A percentile compares a stretch with the other conserved stretches of the same genome.
phyloP scores from a whole-genome alignment of 768 basidiomycete species.

The Termitomyces sp. region DNA sequence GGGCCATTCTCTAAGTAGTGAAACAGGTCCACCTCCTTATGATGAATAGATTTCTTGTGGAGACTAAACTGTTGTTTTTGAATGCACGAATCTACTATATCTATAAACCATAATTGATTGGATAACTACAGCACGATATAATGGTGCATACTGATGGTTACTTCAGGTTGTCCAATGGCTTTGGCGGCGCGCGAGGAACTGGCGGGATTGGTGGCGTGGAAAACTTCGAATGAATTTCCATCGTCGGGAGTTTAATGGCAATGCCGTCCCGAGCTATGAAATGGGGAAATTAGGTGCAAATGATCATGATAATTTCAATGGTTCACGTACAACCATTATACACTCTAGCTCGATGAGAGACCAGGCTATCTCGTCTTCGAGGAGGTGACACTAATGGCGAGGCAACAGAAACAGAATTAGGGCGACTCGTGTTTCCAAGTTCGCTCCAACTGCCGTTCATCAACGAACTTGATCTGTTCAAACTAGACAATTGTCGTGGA shows the following conservation, averaged over 20 bases:
- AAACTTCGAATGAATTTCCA: slow-evolving; percentile 21
- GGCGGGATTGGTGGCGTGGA: background rate
- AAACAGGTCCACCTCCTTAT: slow-evolving; percentile 18
- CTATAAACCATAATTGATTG: background rate
- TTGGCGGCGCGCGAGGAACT: background rate
- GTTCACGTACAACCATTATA: slow-evolving; percentile 21
- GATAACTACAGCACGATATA: background rate
- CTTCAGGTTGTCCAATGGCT: background rate
- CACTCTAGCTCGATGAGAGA: slow-evolving; percentile 30
- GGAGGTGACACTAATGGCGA: slow-evolving; percentile 4
- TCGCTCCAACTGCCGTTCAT: background rate
- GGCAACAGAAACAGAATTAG: slow-evolving; percentile 1
- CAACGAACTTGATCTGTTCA: slow-evolving; percentile 8
- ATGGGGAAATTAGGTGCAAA: background rate
- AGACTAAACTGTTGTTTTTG: background rate
- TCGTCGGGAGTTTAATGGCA: slow-evolving; percentile 13
- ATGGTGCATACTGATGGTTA: background rate
- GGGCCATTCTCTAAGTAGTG: slow-evolving; percentile 29
- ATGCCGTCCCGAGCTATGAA: background rate
- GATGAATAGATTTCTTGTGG: background rate
- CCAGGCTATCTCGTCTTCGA: slow-evolving; percentile 31
- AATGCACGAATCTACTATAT: background rate
- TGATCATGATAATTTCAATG: background rate
- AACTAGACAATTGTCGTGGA: background rate
- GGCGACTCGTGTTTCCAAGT: background rate